Evolutionary conservation across 495 filamentous ascomycete genomes (phyloP), one percentile per base, ranked within the genome.

Genomic region (Hypoxylon crocopeplum): DNA sequence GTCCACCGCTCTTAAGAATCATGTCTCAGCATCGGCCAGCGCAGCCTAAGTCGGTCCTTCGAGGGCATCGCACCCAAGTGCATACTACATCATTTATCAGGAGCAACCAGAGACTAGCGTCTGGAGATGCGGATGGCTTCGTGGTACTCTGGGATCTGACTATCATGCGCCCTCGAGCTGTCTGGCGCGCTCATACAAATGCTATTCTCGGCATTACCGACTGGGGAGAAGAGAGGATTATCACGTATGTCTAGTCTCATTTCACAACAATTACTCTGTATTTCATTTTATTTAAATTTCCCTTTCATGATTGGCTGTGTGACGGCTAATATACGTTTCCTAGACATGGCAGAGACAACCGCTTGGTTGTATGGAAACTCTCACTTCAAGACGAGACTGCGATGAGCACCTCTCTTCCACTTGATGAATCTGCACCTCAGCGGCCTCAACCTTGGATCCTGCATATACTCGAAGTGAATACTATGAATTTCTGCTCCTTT

Each of bases 401-500:
- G 1, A 75, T 96, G 62, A 87, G 86, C 54, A 89, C 80, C 32
- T 77, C 79, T 27, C 77, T 96, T 3, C 93, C 94, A 0, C 83
- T 92, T 11, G 83, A 91, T 30, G 77, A 79, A 76, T 69, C 67
- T 15, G 51, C 62, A n/a, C 48, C 76, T 59, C 68, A 74, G n/a
- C 69, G 79, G 12, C 79, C 77, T 17, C 82, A 89, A 67, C 94
- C 94, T 12, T 96, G 92, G 92, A 74, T 98, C 3, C 73, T 97
- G 27, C 84, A 95, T 77, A 83, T 89, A 25, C 71, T 98, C 4
- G 77, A 88, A 22, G 90, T 98, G 33, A 97, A 97, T 69, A 90
- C 94, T 12, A 82, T 98, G 71, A 98, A 97, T 71, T 98, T 98
- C 68, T 98, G 94, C 62, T 85, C 90, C 0, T 98, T 98, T 69